Evolutionary conservation across 345 rosid species (phyloP), one percentile per base, ranked within the genome.

Genomic region (Syzygium aqueum): DNA sequence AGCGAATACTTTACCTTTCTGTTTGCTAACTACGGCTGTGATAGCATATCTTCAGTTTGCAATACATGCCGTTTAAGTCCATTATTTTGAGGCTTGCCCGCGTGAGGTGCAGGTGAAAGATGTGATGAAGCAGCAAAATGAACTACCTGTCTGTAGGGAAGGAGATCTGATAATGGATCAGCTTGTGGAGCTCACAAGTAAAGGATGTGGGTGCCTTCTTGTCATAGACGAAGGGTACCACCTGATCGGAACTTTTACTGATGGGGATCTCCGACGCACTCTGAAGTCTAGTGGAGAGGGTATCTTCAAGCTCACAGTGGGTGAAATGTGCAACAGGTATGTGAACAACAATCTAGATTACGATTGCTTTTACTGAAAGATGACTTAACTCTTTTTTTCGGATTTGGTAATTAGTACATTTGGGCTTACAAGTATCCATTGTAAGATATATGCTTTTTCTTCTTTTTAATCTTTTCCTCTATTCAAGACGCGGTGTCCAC

Each of bases 141-240:
- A 98, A 89, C 96, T 96, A 88, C 99, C 99, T 2, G 85, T 96
- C 12, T 96, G 99, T 87, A 93, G 87, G 91, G 98, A 98, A 93
- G 95, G 94, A 85, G 99, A 98, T 88, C 56, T 96, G 93, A 96
- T 98, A 86, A 95, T 96, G 98, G 98, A 96, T 85, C 99, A 98
- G 92, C 88, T 98, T 86, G 95, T 96, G 87, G 99, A 98, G 91
- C 93, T 98, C 11, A 95, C 97, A 2, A 94, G 98, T 87, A 96
- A 96, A 90, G 99, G 99, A 88, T 98, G 98, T 37, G 99, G 99
- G 2, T 98, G 99, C 90, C 91, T 97, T 89, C 96, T 97, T 86
- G 98, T 97, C 77, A 89, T 94, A 49, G 95, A 96, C 78, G 92
- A 94, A 51, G 94, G 87, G 7, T 33, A 90, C 89, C 96, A 87